phyloP scores from a whole-genome alignment of 2,329 filamentous ascomycete species.

The Aureobasidium sp. region DNA sequence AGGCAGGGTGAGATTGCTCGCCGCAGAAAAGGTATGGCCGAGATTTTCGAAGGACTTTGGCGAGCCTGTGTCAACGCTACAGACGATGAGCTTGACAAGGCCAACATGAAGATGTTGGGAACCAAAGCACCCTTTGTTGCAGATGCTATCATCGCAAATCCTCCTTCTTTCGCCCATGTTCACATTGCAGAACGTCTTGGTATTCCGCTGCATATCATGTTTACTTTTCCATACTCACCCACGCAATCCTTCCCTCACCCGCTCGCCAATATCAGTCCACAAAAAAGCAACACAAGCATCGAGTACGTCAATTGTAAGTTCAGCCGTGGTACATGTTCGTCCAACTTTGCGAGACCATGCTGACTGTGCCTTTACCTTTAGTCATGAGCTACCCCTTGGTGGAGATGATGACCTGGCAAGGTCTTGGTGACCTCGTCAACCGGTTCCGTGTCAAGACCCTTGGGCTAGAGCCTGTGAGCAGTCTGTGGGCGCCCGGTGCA shows the following conservation, averaged over 20 bases:
- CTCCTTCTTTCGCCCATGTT: constrained; percentile 69
- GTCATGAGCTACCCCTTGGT: constrained; percentile 68
- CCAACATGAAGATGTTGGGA: constrained; percentile 56
- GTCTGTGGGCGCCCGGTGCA: constrained; percentile 68
- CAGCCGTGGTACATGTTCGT: too few relatives aligned
- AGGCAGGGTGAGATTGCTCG: constrained; percentile 65
- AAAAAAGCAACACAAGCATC: constrained; percentile 51
- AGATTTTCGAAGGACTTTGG: constrained; percentile 83
- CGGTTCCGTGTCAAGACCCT: constrained; percentile 63
- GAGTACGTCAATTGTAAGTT: constrained; percentile 64
- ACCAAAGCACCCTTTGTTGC: constrained; percentile 57
- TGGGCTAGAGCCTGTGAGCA: constrained; percentile 65
- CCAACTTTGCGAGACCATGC: too few relatives aligned
- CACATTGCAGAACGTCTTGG: constrained; percentile 74
- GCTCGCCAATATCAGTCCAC: constrained; percentile 61
- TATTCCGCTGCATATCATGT: constrained; percentile 58
- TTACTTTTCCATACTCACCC: constrained; percentile 64
- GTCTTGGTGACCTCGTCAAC: constrained; percentile 70
- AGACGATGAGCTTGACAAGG: constrained; percentile 57
- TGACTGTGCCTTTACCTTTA: too few relatives aligned
- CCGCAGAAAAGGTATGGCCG: constrained; percentile 62
- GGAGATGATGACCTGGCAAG: constrained; percentile 64
- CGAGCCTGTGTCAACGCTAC: constrained; percentile 67
- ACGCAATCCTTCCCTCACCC: constrained; percentile 72
- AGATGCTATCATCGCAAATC: constrained; percentile 80